Base-by-base conservation (phyloP, 352 stramenopile genomes). In the Globisporangium megalacanthum region DNA sequence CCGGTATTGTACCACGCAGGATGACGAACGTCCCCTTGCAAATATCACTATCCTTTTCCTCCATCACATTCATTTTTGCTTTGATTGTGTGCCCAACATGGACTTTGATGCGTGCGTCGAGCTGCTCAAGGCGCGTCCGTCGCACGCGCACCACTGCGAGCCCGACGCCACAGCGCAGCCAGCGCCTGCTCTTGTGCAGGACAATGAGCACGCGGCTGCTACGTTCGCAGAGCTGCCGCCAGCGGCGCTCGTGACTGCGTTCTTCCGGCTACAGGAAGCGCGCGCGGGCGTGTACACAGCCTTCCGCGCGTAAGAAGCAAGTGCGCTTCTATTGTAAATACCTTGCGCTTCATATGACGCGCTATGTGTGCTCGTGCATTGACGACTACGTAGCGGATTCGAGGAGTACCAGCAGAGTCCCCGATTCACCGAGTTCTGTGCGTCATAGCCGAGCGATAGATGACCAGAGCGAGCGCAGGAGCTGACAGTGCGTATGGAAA, bases 241-340 rank as follows among this genome's bases (percentile, higher is more conserved):
- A 20, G 37, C 37, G 36, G 65, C 50, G 31, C 62, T 94, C 8
- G 57, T 72, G 6, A 61, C 69, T 48, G 52, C 55, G 9, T 89
- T 94, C 59, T 68, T 79, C 31, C 52, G 52, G 9, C 67, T 84
- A 11, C 83, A 94, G 60, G 78, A 85, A 58, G 69, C 54, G 35
- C 81, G 83, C 33, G 83, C 89, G 33, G 69, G 75, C 29, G 86
- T 91, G 52, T 92, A 92, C 73, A 59, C 52, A 25, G 70, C 79
- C 3, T 94, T 94, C 44, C 66, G 75, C 20, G 61, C 74, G 70
- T 87, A 39, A n/a, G 70, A 62, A 9, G 17, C 41, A n/a, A 9
- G 3, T 33, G 14, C n/a, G 9, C 17, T 46, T 39, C 1, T 39
- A 13, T 8, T 13, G 35, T 39, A 13, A 13, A 6, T 6, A 6